These are phyloP conservation scores for Aspergillus baeticus DNA, from an alignment of 495 filamentous ascomycete species.

Conservation along the genomic window DNA sequence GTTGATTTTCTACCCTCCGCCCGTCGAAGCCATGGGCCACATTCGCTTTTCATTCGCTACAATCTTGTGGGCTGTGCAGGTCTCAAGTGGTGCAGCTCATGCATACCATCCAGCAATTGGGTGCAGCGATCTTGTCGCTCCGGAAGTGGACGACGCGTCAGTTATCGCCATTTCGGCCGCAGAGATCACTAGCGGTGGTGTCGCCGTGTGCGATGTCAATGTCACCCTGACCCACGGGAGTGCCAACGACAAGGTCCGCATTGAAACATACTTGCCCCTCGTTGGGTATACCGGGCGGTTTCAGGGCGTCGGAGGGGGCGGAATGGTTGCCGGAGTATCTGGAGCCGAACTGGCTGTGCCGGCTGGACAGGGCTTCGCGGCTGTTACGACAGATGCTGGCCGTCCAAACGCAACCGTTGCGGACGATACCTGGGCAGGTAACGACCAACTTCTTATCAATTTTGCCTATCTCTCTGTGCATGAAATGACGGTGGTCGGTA, in stretches of 20 bases:
- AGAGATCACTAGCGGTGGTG: too few relatives aligned
- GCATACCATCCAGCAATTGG: too few relatives aligned
- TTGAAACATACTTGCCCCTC: neutral
- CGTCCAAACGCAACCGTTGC: neutral
- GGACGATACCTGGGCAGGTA: neutral
- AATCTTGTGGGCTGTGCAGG: too few relatives aligned
- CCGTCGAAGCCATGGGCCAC: too few relatives aligned
- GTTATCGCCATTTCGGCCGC: too few relatives aligned
- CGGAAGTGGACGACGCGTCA: too few relatives aligned
- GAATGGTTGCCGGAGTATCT: neutral
- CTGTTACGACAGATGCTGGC: neutral
- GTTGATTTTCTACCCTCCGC: too few relatives aligned
- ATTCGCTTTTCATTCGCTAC: too few relatives aligned
- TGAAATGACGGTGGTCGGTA: conserved; percentile 3
- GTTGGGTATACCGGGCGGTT: neutral
- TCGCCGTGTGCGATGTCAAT: too few relatives aligned
- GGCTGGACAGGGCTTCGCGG: neutral
- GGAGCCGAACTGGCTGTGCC: too few relatives aligned
- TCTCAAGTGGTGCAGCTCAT: too few relatives aligned
- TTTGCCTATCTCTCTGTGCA: neutral
- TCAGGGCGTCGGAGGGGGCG: neutral
- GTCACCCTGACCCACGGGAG: neutral
- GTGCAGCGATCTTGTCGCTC: too few relatives aligned
- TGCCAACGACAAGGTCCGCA: neutral
- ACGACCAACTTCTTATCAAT: neutral